These are phyloP conservation scores for Boletus patriciae DNA, from an alignment of 768 basidiomycete genomes.

Conservation along the genomic window DNA sequence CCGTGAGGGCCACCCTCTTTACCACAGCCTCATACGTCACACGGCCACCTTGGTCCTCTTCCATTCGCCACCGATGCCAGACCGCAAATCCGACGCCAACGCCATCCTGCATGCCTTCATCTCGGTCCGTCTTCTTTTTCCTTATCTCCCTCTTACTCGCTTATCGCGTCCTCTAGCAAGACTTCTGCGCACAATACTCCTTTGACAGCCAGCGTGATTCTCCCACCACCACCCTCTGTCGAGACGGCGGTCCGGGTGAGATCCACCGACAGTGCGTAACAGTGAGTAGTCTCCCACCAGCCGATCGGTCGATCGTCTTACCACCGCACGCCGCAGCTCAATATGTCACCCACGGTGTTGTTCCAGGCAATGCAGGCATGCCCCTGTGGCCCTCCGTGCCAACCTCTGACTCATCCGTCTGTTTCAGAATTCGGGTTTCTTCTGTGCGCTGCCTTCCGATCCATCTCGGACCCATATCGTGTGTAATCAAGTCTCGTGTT, in stretches of 20 bases:
- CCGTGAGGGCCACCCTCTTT: constrained; percentile 1
- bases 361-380: constrained; percentile 74
- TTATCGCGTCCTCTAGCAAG: constrained; percentile 7
- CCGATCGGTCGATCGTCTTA: constrained; percentile 13
- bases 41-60: constrained; percentile 8
- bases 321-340: constrained; percentile 42
- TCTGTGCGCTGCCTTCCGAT: constrained; percentile 66
- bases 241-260: constrained; percentile 38
- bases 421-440: constrained; percentile 62
- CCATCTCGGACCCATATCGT: constrained; percentile 65
- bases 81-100: constrained; percentile 26
- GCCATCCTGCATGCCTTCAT: constrained; percentile 43
- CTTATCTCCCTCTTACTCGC: background rate
- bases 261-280: constrained; percentile 53
- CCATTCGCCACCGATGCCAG: constrained; percentile 22
- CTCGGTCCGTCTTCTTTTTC: constrained; percentile 32
- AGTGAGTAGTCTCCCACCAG: constrained; percentile 37
- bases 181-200: constrained; percentile 51
- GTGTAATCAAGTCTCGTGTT: constrained; percentile 61
- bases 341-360: constrained; percentile 60
- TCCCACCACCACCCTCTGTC: constrained; percentile 58
- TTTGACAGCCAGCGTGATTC: constrained; percentile 64
- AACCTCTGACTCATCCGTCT: constrained; percentile 6
- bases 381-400: constrained; percentile 1
- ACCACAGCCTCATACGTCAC: constrained; percentile 28